These are phyloP conservation scores for Acer saccharum DNA, from an alignment of 345 rosid species.

Conservation along the genomic window DNA sequence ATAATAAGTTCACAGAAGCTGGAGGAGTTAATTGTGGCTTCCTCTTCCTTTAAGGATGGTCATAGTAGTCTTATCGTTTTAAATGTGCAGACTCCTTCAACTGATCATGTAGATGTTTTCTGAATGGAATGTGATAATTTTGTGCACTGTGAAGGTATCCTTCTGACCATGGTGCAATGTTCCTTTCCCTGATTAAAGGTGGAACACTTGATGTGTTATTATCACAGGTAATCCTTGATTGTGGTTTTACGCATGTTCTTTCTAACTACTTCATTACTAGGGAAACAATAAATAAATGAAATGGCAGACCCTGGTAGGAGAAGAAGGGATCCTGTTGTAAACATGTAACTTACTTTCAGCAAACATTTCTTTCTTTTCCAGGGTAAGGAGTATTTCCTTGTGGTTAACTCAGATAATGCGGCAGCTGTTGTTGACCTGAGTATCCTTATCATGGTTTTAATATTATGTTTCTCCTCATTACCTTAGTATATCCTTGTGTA, in stretches of 20 bases:
- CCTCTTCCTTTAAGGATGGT: background rate
- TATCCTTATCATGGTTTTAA: conserved; percentile 40
- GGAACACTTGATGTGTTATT: conserved; percentile 47
- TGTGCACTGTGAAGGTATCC: conserved; percentile 36
- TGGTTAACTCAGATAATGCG: conserved; percentile 42
- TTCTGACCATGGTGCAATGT: conserved; percentile 32
- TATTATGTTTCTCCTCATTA: conserved; percentile 12
- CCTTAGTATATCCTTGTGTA: background rate
- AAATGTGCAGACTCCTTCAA: background rate
- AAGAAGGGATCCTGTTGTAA: background rate
- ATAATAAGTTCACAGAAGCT: background rate
- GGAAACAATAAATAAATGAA: background rate
- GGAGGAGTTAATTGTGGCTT: background rate
- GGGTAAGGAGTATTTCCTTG: conserved; percentile 62
- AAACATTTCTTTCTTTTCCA: conserved; percentile 33
- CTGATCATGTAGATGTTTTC: background rate
- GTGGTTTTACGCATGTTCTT: background rate
- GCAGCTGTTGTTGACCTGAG: conserved; percentile 50
- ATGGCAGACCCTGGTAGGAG: background rate
- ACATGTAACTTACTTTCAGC: background rate
- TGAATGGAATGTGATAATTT: background rate
- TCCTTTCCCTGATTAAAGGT: conserved; percentile 46
- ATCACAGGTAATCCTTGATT: conserved; percentile 43
- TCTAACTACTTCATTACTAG: background rate
- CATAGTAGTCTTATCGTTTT: background rate